These are phyloP conservation scores for Linderniella brevidens DNA, from an alignment of 257 asterid species.

Conservation along the genomic window DNA sequence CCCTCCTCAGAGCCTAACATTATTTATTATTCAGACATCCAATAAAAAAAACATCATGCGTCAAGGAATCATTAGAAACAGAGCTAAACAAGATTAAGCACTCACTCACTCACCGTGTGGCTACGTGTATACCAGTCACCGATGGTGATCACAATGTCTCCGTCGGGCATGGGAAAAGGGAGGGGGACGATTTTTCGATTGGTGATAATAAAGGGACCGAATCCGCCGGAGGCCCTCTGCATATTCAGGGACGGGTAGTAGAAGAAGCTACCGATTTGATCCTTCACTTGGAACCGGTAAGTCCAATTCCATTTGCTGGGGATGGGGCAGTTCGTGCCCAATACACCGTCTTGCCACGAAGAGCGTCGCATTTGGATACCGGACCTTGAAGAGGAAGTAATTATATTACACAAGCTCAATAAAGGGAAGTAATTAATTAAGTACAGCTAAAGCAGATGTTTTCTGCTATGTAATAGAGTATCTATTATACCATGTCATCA, in stretches of 20 bases:
- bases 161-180: slow-evolving; percentile 73
- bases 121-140: slow-evolving; percentile 89
- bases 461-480: background rate
- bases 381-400: slow-evolving; percentile 31
- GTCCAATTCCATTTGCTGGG: slow-evolving; percentile 78
- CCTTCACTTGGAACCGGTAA: slow-evolving; percentile 93
- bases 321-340: slow-evolving; percentile 93
- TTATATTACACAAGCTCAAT: background rate
- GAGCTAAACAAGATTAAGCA: background rate
- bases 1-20: slow-evolving; percentile 43
- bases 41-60: too few relatives aligned
- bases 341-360: slow-evolving; percentile 91
- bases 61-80: background rate
- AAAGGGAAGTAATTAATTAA: background rate
- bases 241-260: slow-evolving; percentile 73
- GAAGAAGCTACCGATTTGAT: slow-evolving; percentile 88
- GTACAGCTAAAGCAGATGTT: background rate
- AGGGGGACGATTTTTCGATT: slow-evolving; percentile 46
- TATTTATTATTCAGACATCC: background rate
- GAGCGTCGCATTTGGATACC: slow-evolving; percentile 92
- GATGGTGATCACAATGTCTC: slow-evolving; percentile 59
- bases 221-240: slow-evolving; percentile 96
- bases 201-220: slow-evolving; percentile 52
- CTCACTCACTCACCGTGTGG: slow-evolving; percentile 43
- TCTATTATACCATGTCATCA: slow-evolving; percentile 57